These are phyloP conservation scores for Acephala macrosclerotiorum DNA, from an alignment of 2,329 filamentous ascomycete species.

Conservation along the genomic window DNA sequence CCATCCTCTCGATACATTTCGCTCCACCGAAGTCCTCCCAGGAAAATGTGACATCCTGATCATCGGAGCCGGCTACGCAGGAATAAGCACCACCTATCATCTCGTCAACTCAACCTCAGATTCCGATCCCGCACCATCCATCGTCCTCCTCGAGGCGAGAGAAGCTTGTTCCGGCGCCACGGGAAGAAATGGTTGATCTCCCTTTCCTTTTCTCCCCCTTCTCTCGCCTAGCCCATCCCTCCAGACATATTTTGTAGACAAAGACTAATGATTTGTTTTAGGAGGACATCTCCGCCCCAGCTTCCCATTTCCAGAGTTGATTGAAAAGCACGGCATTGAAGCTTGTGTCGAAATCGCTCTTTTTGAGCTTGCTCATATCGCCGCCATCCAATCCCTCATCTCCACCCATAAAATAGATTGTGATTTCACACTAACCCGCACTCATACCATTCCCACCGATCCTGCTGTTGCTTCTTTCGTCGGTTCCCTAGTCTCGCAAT, in stretches of 20 bases:
- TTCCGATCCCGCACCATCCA: conserved; percentile 8
- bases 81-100: conserved; percentile 29
- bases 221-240: conserved; percentile 41
- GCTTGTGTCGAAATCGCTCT: conserved; percentile 47
- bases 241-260: not conserved
- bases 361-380: conserved; percentile 50
- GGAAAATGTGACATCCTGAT: conserved; percentile 40
- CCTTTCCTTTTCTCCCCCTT: conserved; percentile 31
- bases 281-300: conserved; percentile 1
- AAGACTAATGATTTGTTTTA: not conserved
- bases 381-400: conserved; percentile 47
- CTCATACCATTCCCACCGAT: not conserved
- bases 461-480: conserved; percentile 27
- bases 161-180: conserved; percentile 53
- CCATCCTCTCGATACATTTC: conserved; percentile 29
- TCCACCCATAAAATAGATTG: conserved; percentile 51
- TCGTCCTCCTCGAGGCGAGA: conserved; percentile 44
- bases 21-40: conserved; percentile 30
- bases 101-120: conserved; percentile 20
- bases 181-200: conserved; percentile 45
- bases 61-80: conserved; percentile 36
- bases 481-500: conserved; percentile 9
- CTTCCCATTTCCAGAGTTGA: conserved; percentile 36
- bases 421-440: conserved; percentile 44
- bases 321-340: conserved; percentile 43